These are phyloP conservation scores for Marsdenia floribunda DNA, from an alignment of 257 asterid species.

Conservation along the genomic window DNA sequence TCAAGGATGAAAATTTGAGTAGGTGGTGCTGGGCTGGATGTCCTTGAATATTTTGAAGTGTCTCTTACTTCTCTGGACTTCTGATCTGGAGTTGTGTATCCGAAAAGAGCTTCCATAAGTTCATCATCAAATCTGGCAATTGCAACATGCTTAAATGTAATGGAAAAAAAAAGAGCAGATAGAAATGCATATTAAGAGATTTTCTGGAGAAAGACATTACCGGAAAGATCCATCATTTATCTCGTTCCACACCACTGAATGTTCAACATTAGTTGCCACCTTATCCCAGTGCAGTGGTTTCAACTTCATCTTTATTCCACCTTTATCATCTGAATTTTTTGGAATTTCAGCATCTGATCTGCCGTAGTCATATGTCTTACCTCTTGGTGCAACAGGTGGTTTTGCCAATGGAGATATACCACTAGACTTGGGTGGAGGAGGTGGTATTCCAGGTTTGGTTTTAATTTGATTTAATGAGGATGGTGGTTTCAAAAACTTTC, in stretches of 20 bases:
- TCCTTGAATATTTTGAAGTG: slow-evolving; percentile 18
- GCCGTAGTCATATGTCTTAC: slow-evolving; percentile 16
- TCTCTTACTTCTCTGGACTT: slow-evolving; percentile 28
- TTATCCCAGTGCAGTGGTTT: slow-evolving; percentile 95
- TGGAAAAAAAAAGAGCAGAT: background rate
- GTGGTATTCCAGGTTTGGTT: slow-evolving; percentile 30
- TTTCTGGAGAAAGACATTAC: slow-evolving; percentile 26
- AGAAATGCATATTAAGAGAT: background rate
- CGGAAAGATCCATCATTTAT: slow-evolving; percentile 76
- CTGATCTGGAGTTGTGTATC: slow-evolving; percentile 37
- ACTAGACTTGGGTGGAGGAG: slow-evolving; percentile 28
- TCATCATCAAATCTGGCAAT: slow-evolving; percentile 65
- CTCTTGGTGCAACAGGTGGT: slow-evolving; percentile 45
- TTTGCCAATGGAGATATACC: slow-evolving; percentile 21
- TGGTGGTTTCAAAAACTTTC: slow-evolving; percentile 15
- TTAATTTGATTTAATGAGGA: slow-evolving; percentile 16
- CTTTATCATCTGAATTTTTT: slow-evolving; percentile 22
- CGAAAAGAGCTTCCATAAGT: slow-evolving; percentile 70
- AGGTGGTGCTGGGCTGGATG: slow-evolving; percentile 31
- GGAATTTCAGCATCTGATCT: slow-evolving; percentile 17
- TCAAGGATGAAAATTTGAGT: slow-evolving; percentile 62
- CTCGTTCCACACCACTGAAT: slow-evolving; percentile 91
- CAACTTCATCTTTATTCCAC: slow-evolving; percentile 37
- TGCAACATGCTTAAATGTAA: background rate
- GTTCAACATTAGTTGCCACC: slow-evolving; percentile 59